Evolutionary conservation across 2,329 filamentous ascomycete genomes (phyloP).

Genomic region (Knoxdaviesia capensis): DNA sequence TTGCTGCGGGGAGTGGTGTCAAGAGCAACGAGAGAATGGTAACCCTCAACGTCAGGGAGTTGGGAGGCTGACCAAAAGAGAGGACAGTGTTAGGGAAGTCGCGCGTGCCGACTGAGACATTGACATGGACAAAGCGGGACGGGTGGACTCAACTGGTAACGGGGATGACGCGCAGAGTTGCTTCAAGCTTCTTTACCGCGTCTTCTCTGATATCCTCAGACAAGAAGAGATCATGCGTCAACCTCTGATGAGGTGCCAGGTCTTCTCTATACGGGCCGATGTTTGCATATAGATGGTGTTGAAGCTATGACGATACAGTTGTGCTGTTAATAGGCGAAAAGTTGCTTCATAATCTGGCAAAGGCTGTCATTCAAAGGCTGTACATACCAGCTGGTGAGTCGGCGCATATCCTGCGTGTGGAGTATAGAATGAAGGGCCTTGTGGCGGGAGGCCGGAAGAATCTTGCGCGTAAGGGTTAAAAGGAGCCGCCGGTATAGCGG

Average conservation of each 20-base stretch:
- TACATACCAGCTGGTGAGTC: too few relatives aligned
- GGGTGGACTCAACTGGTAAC: conserved; percentile 23
- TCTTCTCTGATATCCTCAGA: conserved; percentile 75
- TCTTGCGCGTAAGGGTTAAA: conserved; percentile 68
- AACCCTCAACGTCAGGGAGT: conserved; percentile 65
- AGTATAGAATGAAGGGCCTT: too few relatives aligned
- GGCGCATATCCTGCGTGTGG: too few relatives aligned
- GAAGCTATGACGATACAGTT: conserved; percentile 29
- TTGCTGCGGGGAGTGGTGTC: conserved; percentile 68
- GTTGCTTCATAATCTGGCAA: not conserved
- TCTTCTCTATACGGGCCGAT: conserved; percentile 67
- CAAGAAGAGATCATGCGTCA: conserved; percentile 80
- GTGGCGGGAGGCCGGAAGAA: conserved; percentile 15
- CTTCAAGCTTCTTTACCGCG: conserved; percentile 71
- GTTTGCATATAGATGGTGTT: conserved; percentile 87
- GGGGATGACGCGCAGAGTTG: conserved; percentile 65
- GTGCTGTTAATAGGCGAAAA: conserved; percentile 1
- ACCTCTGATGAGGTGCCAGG: conserved; percentile 65
- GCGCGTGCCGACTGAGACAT: not conserved
- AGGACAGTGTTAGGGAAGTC: too few relatives aligned
- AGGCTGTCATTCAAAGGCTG: not conserved
- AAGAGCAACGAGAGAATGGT: conserved; percentile 78
- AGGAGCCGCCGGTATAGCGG: conserved; percentile 26
- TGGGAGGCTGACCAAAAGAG: conserved; percentile 24
- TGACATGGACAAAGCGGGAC: not conserved